Evolutionary conservation across 2,329 filamentous ascomycete species (phyloP).

Genomic region (Sclerotinia nivalis): DNA sequence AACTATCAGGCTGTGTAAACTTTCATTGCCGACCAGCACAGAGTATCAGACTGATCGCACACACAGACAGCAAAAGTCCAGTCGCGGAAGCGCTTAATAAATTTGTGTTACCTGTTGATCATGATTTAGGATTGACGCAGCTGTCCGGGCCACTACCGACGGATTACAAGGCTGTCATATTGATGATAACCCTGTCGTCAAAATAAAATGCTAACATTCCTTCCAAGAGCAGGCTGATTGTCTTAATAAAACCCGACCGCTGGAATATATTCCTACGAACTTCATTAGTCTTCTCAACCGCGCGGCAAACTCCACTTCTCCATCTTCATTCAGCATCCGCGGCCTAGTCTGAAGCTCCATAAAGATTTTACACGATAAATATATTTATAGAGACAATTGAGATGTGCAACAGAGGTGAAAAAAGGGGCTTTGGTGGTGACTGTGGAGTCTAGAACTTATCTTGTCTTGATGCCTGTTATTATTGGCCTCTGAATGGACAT

Average conservation of each 20-base stretch:
- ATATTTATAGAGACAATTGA: background rate
- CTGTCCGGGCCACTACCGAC: background rate
- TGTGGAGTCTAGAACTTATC: background rate
- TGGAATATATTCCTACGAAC: background rate
- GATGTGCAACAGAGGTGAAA: background rate
- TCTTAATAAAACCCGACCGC: background rate
- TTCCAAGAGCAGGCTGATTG: background rate
- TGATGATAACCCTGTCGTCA: background rate
- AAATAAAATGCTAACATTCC: background rate
- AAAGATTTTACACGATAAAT: background rate
- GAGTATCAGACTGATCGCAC: background rate
- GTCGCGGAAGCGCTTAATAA: background rate
- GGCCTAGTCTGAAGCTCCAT: too few relatives aligned
- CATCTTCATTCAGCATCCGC: background rate
- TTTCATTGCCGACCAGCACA: background rate
- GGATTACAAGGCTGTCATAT: background rate
- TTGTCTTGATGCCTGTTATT: too few relatives aligned
- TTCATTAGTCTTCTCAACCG: background rate
- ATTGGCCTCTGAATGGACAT: too few relatives aligned
- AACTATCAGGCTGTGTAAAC: background rate
- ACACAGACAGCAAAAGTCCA: background rate
- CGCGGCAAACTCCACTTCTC: background rate
- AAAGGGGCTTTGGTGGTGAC: background rate
- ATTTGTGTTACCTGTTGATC: background rate
- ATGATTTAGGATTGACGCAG: background rate